Evolutionary conservation across 2,329 filamentous ascomycete genomes (phyloP).

Genomic region (Colletotrichum brevisporum): DNA sequence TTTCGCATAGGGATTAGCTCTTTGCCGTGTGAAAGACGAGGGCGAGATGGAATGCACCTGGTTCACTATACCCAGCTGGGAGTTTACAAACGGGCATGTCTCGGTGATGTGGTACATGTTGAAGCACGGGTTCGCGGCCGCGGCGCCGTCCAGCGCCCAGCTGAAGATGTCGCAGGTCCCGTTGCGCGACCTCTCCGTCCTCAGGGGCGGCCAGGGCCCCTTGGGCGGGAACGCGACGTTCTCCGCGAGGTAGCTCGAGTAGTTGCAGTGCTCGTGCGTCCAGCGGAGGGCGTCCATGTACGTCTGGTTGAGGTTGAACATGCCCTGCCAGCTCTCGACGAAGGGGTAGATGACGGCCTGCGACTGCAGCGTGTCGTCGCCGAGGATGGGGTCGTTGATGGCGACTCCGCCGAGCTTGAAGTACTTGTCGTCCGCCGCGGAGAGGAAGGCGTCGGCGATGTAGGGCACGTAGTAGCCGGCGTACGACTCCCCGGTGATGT

Average conservation of each 20-base stretch:
- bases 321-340: conserved; percentile 70
- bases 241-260: conserved; percentile 69
- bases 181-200: conserved; percentile 59
- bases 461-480: conserved; percentile 78
- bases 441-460: conserved; percentile 80
- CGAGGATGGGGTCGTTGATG: conserved; percentile 80
- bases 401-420: conserved; percentile 78
- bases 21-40: no score
- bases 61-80: conserved; percentile 79
- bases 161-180: conserved; percentile 64
- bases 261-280: conserved; percentile 73
- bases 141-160: conserved; percentile 66
- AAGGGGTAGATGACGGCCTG: conserved; percentile 69
- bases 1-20: no score
- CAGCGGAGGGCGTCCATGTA: conserved; percentile 67
- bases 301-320: conserved; percentile 76
- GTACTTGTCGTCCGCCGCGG: conserved; percentile 74
- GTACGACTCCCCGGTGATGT: conserved; percentile 81
- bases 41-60: no score
- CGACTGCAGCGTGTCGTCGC: conserved; percentile 61
- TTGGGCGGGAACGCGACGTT: conserved; percentile 76
- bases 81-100: conserved; percentile 79
- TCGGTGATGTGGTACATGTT: conserved; percentile 83
- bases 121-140: conserved; percentile 80
- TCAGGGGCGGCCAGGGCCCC: conserved; percentile 67